A percentile compares a stretch with the other conserved stretches of the same genome.
Evolutionary conservation across 129 eudicot genomes (phyloP).

Genomic region (Cynara cardunculus): DNA sequence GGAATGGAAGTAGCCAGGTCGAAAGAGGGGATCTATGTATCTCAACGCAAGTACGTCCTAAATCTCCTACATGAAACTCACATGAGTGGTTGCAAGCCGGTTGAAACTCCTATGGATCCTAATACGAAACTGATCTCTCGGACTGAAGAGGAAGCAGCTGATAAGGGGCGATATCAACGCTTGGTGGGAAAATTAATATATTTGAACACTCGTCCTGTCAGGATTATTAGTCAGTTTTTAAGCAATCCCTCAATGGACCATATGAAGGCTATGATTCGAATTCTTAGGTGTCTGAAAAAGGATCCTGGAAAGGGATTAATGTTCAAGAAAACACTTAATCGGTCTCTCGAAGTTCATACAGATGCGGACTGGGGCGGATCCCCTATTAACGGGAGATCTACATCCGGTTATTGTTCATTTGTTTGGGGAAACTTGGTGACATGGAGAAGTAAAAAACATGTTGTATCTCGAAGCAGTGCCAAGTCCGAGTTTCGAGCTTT

Average conservation of each 20-base stretch:
- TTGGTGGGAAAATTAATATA: background rate
- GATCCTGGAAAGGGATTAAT: no score
- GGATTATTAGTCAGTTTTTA: background rate
- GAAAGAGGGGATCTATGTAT: background rate
- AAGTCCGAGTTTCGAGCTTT: background rate
- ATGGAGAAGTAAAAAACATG: background rate
- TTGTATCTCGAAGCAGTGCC: background rate
- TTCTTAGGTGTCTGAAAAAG: no score
- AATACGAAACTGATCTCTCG: background rate
- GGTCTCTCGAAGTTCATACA: no score
- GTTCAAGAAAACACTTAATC: no score
- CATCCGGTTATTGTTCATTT: background rate
- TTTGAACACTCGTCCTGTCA: background rate
- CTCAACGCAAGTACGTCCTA: background rate
- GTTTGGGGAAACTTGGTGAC: background rate
- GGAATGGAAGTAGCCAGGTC: conserved; percentile 9
- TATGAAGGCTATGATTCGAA: no score
- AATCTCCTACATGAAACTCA: background rate
- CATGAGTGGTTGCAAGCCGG: background rate
- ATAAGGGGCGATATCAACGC: background rate
- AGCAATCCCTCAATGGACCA: no score
- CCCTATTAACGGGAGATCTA: no score
- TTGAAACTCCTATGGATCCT: background rate
- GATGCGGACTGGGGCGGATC: no score
- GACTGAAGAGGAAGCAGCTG: background rate